Evolutionary conservation across 2,329 filamentous ascomycete species (phyloP).

Genomic region (Pseudogymnoascus sp.): DNA sequence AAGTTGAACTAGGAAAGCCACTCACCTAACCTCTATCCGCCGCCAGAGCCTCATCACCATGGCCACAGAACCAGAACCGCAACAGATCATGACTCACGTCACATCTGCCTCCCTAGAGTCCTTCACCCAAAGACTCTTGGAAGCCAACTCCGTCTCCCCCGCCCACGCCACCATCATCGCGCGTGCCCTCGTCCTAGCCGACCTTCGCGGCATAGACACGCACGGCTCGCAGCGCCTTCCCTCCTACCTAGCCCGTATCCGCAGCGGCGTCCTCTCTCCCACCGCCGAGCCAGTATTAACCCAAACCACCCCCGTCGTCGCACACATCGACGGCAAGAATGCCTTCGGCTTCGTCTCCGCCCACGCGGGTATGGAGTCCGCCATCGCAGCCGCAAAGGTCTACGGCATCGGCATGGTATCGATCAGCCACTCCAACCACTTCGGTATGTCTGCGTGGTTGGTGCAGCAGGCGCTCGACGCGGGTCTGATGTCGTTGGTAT

Average conservation of each 20-base stretch:
- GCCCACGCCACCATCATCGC: constrained; percentile 55
- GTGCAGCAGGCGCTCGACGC: constrained; percentile 70
- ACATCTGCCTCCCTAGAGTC: not conserved
- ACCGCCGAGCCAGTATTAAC: constrained; percentile 48
- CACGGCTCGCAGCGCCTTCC: constrained; percentile 73
- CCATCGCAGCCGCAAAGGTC: constrained; percentile 55
- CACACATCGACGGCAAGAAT: constrained; percentile 59
- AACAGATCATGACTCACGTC: not conserved
- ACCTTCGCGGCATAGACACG: constrained; percentile 71
- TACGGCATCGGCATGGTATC: constrained; percentile 69
- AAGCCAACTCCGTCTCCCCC: constrained; percentile 50
- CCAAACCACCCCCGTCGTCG: constrained; percentile 62
- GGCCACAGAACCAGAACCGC: not conserved
- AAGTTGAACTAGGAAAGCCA: not conserved
- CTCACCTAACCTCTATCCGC: not conserved
- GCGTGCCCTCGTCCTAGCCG: constrained; percentile 62
- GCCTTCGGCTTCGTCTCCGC: constrained; percentile 70
- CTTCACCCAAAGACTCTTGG: constrained; percentile 48
- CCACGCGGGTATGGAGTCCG: constrained; percentile 54
- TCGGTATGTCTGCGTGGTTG: constrained; percentile 75
- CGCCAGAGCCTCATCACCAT: not conserved
- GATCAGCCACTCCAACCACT: constrained; percentile 72
- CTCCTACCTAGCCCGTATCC: constrained; percentile 66
- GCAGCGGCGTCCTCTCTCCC: constrained; percentile 59
- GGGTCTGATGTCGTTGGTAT: constrained; percentile 49